Conservation (phyloP, 495 filamentous ascomycete species). For the Penicillium ucsense region DNA sequence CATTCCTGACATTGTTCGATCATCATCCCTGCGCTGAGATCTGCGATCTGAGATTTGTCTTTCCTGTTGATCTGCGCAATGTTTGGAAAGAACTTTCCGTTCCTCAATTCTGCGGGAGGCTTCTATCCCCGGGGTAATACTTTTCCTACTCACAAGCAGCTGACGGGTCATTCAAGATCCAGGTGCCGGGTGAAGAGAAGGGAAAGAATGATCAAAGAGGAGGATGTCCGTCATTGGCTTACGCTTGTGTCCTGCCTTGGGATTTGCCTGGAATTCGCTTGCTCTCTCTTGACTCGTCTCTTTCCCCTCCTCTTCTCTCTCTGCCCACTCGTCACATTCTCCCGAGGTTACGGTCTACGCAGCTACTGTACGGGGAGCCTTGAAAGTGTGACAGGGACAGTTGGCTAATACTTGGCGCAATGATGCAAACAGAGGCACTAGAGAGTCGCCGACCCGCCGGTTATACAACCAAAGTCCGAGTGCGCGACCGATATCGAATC, state of each 20-base stretch:
- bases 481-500: constrained; percentile 87
- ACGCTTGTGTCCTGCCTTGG: constrained; percentile 8
- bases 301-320: neutral
- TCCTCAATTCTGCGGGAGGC: constrained; percentile 32
- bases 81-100: constrained; percentile 36
- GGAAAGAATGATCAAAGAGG: neutral
- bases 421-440: constrained; percentile 17
- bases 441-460: constrained; percentile 36
- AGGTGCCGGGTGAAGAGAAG: neutral
- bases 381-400: too few relatives aligned
- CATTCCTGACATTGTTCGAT: constrained; percentile 7
- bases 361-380: too few relatives aligned
- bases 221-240: constrained; percentile 6
- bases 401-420: too few relatives aligned
- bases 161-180: neutral
- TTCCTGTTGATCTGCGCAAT: constrained; percentile 24
- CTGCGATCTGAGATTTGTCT: constrained; percentile 2
- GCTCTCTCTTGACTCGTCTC: constrained; percentile 10
- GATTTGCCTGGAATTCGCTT: constrained; percentile 10
- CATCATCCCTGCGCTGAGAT: constrained; percentile 4
- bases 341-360: too few relatives aligned
- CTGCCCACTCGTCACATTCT: too few relatives aligned
- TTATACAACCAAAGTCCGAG: constrained; percentile 80
- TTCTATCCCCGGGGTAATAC: constrained; percentile 43
- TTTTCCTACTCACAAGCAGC: constrained; percentile 12